Evolutionary conservation across 2,329 filamentous ascomycete species (phyloP).

Genomic region (Colletotrichum gloeosporioides): DNA sequence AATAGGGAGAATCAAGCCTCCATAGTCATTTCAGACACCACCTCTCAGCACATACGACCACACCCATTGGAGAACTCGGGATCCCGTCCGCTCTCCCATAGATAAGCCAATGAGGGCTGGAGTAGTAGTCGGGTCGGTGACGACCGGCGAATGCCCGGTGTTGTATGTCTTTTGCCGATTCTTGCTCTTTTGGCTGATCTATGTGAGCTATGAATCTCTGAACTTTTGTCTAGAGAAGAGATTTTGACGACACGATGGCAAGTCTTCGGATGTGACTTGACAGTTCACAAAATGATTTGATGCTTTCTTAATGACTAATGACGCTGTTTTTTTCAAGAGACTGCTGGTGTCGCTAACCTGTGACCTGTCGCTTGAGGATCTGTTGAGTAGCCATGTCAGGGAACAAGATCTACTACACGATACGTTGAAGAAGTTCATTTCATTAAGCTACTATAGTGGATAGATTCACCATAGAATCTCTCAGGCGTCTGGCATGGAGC

Average conservation of each 20-base stretch:
- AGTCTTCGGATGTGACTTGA: neutral
- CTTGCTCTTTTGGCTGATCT: too few species aligned
- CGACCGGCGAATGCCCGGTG: neutral
- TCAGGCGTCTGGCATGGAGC: neutral
- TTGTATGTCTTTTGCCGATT: neutral
- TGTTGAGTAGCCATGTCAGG: neutral
- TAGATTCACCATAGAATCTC: neutral
- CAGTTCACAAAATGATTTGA: neutral
- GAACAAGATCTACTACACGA: neutral
- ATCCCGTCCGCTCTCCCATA: neutral
- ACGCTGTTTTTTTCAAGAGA: neutral
- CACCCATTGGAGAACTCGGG: neutral
- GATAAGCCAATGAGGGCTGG: neutral
- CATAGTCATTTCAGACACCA: rapidly evolving
- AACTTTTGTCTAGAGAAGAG: neutral
- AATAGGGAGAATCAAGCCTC: neutral
- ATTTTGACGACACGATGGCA: neutral
- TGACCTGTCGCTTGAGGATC: neutral
- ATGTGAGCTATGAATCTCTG: neutral
- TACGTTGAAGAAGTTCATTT: neutral
- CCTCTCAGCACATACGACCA: neutral
- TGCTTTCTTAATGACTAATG: neutral
- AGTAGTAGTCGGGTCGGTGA: too few species aligned
- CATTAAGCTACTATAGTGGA: neutral
- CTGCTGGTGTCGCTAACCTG: neutral